Base-by-base conservation (phyloP, 257 asterid genomes). In the Dorcoceras hygrometricum region DNA sequence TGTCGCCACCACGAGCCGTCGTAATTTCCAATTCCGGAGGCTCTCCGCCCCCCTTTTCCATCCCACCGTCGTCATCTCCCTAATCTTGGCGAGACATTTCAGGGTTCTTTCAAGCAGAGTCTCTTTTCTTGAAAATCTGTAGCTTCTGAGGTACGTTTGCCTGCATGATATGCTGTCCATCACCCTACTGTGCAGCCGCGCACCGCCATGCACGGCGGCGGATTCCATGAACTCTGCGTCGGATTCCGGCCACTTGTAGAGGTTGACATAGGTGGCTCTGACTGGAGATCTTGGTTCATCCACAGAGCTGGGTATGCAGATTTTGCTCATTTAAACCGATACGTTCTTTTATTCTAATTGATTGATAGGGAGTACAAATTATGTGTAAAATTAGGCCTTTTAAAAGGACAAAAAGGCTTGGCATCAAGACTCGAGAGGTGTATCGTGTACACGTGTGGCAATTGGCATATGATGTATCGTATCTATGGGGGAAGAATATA, bases 201-300 rank as follows among this genome's bases (percentile, higher is more conserved):
- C 76, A 31, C 84, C 80, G 46, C 83, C 82, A 59, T 62, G 48
- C 59, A 23, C 28, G 57, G 67, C 60, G 57, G 74, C 23, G 6
- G 79, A 75, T 24, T 56, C 70, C 57, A 78, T 53, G 73, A 81
- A 73, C 78, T 82, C 80, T 9, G 84, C 89, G 27, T 88, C 96
- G 29, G 97, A 86, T 76, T 82, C 97, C 63, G 96, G 95, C 96
- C 97, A 86, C 76, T 88, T 90, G 89, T 88, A 88, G 53, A 86
- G 86, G 79, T 78, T 90, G n/a, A 81, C 81, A 18, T 88, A 86
- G 27, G 80, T 86, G 53, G 90, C 95, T 62, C 95, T 75, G 9
- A 84, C 79, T 0, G 97, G 97, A 4, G 57, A 70, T 31, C 78
- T 71, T 3, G 86, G 66, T 25, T 90, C 95, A 1, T 73, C 67